These are phyloP conservation scores for Salix brachista DNA, from an alignment of 345 rosid genomes.

Conservation along the genomic window DNA sequence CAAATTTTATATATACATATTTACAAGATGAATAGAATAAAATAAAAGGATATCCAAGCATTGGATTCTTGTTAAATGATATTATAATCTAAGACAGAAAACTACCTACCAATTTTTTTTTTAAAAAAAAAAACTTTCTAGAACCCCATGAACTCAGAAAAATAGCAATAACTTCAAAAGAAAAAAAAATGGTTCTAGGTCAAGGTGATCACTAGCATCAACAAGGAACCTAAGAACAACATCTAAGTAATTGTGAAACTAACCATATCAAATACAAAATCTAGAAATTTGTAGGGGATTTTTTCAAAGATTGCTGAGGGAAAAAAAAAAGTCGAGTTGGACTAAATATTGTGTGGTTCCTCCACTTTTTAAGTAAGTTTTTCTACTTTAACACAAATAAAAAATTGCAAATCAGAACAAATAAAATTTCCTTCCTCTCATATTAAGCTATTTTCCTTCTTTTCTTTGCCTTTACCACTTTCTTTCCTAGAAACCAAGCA, in stretches of 20 bases:
- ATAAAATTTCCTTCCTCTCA: background rate
- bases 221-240: background rate
- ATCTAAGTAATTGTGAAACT: background rate
- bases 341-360: background rate
- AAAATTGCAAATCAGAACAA: background rate
- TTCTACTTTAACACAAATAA: background rate
- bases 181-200: background rate
- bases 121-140: background rate
- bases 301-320: background rate
- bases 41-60: background rate
- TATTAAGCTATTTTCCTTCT: background rate
- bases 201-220: background rate
- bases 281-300: background rate
- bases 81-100: background rate
- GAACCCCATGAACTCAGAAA: background rate
- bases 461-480: background rate
- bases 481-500: background rate
- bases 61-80: background rate
- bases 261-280: background rate
- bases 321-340: background rate
- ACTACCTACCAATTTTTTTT: too few relatives aligned
- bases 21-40: background rate
- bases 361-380: background rate
- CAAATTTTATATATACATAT: background rate
- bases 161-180: background rate